phyloP scores from a whole-genome alignment of 2,329 filamentous ascomycete species.

The Aspergillus caelatus region DNA sequence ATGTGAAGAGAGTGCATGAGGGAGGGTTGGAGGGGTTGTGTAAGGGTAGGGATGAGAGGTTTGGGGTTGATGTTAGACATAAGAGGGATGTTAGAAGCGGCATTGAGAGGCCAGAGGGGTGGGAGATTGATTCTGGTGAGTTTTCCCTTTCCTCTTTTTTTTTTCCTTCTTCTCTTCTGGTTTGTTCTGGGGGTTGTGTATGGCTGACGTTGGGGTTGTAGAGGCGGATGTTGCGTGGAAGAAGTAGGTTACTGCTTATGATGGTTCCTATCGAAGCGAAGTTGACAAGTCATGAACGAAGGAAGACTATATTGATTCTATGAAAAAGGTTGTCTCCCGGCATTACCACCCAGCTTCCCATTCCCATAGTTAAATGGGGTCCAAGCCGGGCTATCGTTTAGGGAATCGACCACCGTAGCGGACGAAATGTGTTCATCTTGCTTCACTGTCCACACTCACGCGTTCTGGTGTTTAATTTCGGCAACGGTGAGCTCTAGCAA shows the following conservation, averaged over 20 bases:
- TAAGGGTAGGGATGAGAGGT: conserved; percentile 56
- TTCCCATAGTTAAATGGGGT: conserved; percentile 51
- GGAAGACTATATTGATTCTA: conserved; percentile 14
- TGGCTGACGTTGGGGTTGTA: conserved; percentile 14
- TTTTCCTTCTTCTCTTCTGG: no score
- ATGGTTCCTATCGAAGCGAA: no score
- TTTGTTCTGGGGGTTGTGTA: no score
- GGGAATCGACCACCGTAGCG: conserved; percentile 35
- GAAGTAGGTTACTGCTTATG: conserved; percentile 13
- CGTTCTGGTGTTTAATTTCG: conserved; percentile 52
- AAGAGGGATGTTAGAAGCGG: conserved; percentile 58
- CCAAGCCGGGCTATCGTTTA: conserved; percentile 41
- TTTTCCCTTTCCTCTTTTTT: conserved; percentile 5
- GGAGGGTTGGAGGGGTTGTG: conserved; percentile 42
- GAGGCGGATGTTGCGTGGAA: conserved; percentile 40
- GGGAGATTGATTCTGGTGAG: conserved; percentile 35
- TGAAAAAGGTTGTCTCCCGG: conserved; percentile 46
- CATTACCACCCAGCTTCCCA: conserved; percentile 44
- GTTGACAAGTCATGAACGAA: background rate
- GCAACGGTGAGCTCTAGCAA: conserved; percentile 61
- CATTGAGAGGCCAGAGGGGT: conserved; percentile 43
- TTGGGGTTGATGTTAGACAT: conserved; percentile 53
- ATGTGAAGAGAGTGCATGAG: conserved; percentile 25
- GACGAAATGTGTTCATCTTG: conserved; percentile 49
- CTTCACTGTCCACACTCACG: conserved; percentile 62